Evolutionary conservation across 75 land plant species (phyloP), one percentile per base, ranked within the genome.

Genomic region (Sequoia sempervirens): DNA sequence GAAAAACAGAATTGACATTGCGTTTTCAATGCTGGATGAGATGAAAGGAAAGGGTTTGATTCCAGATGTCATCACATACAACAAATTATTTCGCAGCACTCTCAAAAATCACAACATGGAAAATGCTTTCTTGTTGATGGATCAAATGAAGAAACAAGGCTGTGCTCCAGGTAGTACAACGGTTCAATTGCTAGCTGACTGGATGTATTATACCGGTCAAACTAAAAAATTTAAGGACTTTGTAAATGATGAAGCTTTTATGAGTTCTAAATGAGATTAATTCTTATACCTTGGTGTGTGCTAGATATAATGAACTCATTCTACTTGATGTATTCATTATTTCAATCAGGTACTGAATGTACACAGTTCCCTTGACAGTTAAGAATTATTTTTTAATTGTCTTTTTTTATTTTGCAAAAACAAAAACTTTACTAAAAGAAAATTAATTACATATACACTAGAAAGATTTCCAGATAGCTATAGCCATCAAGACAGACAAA

Each of bases 11-110:
- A 18, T 89, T 40, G 88, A 91, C 30, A 79, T 83, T 75, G 95
- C 93, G 13, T 90, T 93, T 82, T 36, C 86, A 41, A 66, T 91
- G 68, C 82, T 81, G 28, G 86, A 93, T 87, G 90, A 89, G 73
- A 93, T 93, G 95, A 40, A 85, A 20, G 82, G 86, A 64, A 88
- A 87, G 76, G 93, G 93, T 58, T 87, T 91, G 84, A 64, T 78
- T 28, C 88, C 93, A 14, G 90, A 91, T 86, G 85, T 91, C 50
- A 88, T 90, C 75, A 90, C 94, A 11, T 91, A 88, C 82, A 84
- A 89, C 73, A 81, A 91, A 37, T 79, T 95, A 45, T 92, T 95
- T 41, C 84, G 78, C 76, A 92, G 91, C 28, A 89, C 92, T 50
- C 90, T 93, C 79, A 87, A 87, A 61, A 52, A 87, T 5, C 92